Evolutionary conservation across 2,329 filamentous ascomycete genomes (phyloP).

Genomic region (Bipolaris sorokiniana): DNA sequence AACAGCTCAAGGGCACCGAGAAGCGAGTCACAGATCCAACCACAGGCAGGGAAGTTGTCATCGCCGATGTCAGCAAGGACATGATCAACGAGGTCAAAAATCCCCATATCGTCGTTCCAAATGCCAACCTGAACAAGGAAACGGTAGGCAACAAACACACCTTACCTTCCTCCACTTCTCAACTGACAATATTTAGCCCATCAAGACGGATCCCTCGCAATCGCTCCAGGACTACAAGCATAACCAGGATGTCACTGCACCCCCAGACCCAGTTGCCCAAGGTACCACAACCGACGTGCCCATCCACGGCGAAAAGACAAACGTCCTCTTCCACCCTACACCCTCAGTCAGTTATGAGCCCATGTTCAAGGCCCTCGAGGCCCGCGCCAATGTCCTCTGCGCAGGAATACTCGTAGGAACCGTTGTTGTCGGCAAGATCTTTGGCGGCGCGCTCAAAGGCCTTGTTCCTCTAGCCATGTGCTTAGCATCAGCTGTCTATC

Average conservation of each 20-base stretch:
- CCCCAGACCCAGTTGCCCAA: constrained; percentile 81
- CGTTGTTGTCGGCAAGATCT: constrained; percentile 76
- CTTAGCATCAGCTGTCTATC: constrained; percentile 77
- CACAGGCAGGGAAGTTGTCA: constrained; percentile 83
- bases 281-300: constrained; percentile 91
- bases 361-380: constrained; percentile 79
- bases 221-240: constrained; percentile 79
- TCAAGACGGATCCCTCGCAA: constrained; percentile 74
- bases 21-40: constrained; percentile 82
- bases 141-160: constrained; percentile 55
- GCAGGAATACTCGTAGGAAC: constrained; percentile 74
- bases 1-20: constrained; percentile 55
- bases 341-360: constrained; percentile 88
- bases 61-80: constrained; percentile 77
- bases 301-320: constrained; percentile 95
- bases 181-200: constrained; percentile 51
- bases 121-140: constrained; percentile 80
- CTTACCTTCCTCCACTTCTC: neutral
- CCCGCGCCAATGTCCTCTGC: constrained; percentile 73
- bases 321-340: constrained; percentile 93
- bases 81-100: constrained; percentile 74
- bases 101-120: constrained; percentile 80
- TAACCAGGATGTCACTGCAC: constrained; percentile 87
- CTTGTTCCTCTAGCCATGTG: constrained; percentile 75
- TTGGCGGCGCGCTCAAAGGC: constrained; percentile 78